Conservation (phyloP, 1,139 yeast species). For the Yamadazyma kanchanaburiensis region DNA sequence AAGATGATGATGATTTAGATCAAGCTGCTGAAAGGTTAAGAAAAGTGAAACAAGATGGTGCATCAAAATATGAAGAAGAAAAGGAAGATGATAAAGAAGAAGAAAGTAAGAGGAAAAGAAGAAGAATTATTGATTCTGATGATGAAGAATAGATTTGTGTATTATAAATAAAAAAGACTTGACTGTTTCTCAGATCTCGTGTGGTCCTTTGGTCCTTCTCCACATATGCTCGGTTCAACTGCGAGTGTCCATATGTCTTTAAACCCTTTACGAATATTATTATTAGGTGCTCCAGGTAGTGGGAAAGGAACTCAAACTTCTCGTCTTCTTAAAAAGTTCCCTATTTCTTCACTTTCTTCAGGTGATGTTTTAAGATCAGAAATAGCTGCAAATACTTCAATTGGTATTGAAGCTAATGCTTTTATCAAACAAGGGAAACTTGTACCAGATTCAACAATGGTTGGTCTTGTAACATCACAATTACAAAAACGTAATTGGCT, state of each 20-base stretch:
- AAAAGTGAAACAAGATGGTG: slow-evolving; percentile 57
- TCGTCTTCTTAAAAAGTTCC: slow-evolving; percentile 53
- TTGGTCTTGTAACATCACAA: slow-evolving; percentile 52
- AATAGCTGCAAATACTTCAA: slow-evolving; percentile 49
- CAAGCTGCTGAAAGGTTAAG: slow-evolving; percentile 64
- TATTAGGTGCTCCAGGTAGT: slow-evolving; percentile 92
- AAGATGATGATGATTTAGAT: slow-evolving; percentile 58
- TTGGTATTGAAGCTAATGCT: slow-evolving; percentile 58
- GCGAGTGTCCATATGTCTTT: background rate
- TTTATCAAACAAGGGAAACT: slow-evolving; percentile 63
- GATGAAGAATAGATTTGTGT: slow-evolving; percentile 34
- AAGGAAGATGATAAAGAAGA: slow-evolving; percentile 29
- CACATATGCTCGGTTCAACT: too few relatives aligned
- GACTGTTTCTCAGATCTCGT: too few relatives aligned
- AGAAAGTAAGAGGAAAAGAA: slow-evolving; percentile 27
- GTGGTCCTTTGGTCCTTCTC: too few relatives aligned
- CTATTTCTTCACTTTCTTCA: slow-evolving; percentile 62
- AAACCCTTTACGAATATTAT: slow-evolving; percentile 61
- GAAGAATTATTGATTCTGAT: slow-evolving; percentile 45
- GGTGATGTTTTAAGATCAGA: slow-evolving; percentile 80
- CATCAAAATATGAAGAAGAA: slow-evolving; percentile 41
- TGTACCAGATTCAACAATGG: slow-evolving; percentile 72
- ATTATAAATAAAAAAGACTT: too few relatives aligned
- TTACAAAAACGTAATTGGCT: slow-evolving; percentile 46
- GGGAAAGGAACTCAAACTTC: slow-evolving; percentile 91